These are phyloP conservation scores for Thalassiosira profunda DNA, from an alignment of 108 stramenopile species.

Conservation along the genomic window DNA sequence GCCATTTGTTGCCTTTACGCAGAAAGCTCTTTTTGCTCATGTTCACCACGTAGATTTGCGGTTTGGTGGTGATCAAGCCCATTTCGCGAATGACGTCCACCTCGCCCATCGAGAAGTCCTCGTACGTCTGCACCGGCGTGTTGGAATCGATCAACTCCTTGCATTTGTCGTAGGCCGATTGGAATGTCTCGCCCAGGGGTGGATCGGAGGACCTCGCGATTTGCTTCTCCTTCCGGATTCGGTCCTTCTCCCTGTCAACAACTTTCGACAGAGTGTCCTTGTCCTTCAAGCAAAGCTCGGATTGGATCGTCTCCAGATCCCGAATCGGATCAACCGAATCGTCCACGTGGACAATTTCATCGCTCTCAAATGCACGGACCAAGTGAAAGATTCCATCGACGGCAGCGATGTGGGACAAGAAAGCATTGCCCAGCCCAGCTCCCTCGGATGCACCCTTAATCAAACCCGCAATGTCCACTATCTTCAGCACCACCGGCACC, in stretches of 20 bases:
- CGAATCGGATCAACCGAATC: slow-evolving; percentile 99
- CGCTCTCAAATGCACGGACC: slow-evolving; percentile 96
- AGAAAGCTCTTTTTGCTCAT: slow-evolving; percentile 95
- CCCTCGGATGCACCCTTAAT: slow-evolving; percentile 98
- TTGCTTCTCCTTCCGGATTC: slow-evolving; percentile 89
- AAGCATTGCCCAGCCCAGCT: slow-evolving; percentile 99
- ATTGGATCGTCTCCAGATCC: slow-evolving; percentile 98
- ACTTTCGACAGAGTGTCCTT: slow-evolving; percentile 68
- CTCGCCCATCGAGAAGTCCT: slow-evolving; percentile 85
- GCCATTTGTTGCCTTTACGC: slow-evolving; percentile 95
- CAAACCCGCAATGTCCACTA: slow-evolving; percentile 99
- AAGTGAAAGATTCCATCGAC: slow-evolving; percentile 99
- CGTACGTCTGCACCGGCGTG: slow-evolving; percentile 82
- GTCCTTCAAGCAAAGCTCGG: slow-evolving; percentile 97
- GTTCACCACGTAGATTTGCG: slow-evolving; percentile 98
- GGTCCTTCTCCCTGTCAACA: slow-evolving; percentile 76
- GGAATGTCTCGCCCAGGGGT: slow-evolving; percentile 73
- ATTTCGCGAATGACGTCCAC: slow-evolving; percentile 90
- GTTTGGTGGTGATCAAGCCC: slow-evolving; percentile 98
- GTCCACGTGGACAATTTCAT: slow-evolving; percentile 99
- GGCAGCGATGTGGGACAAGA: slow-evolving; percentile 97
- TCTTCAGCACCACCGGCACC: slow-evolving; percentile 94
- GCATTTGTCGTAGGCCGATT: slow-evolving; percentile 80
- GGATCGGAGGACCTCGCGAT: slow-evolving; percentile 68
- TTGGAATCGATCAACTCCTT: slow-evolving; percentile 78